Percentiles rank a stretch among this genome's conserved stretches.
phyloP scores from a whole-genome alignment of 2,329 filamentous ascomycete species.

The Ceratocystis huliohia region DNA sequence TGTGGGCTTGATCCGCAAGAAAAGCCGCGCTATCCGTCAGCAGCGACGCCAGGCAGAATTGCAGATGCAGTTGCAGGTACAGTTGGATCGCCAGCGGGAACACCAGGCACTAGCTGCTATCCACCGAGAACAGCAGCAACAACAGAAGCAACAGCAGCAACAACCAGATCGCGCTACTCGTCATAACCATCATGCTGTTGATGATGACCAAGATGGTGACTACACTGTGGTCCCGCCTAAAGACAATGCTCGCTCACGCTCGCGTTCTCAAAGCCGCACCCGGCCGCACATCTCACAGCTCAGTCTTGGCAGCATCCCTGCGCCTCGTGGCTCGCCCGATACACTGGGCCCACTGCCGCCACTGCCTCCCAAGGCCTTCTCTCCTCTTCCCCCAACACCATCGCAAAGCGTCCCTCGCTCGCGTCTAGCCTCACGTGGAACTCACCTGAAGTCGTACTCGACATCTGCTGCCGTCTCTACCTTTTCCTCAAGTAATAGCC shows the following conservation, averaged over 20 bases:
- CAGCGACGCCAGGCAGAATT: conserved; percentile 14
- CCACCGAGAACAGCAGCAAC: not conserved
- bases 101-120: conserved; percentile 7
- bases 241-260: not conserved
- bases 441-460: conserved; percentile 1
- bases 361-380: conserved; percentile 6
- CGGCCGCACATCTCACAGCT: conserved; percentile 8
- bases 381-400: conserved; percentile 1
- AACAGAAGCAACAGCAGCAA: not conserved
- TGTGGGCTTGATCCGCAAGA: conserved; percentile 15
- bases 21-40: conserved; percentile 14
- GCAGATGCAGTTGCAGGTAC: conserved; percentile 11
- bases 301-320: conserved; percentile 13
- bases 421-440: not conserved
- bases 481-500: not conserved
- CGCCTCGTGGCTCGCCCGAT: not conserved
- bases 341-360: conserved; percentile 12
- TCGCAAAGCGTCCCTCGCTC: not conserved
- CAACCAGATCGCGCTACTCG: not conserved
- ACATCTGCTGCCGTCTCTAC: not conserved
- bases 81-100: conserved; percentile 5
- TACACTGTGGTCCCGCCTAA: not conserved
- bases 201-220: not conserved
- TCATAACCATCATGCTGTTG: not conserved
- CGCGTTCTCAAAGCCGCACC: conserved; percentile 1